These are phyloP conservation scores for Penicillium crustosum DNA, from an alignment of 2,329 filamentous ascomycete species.

Conservation along the genomic window DNA sequence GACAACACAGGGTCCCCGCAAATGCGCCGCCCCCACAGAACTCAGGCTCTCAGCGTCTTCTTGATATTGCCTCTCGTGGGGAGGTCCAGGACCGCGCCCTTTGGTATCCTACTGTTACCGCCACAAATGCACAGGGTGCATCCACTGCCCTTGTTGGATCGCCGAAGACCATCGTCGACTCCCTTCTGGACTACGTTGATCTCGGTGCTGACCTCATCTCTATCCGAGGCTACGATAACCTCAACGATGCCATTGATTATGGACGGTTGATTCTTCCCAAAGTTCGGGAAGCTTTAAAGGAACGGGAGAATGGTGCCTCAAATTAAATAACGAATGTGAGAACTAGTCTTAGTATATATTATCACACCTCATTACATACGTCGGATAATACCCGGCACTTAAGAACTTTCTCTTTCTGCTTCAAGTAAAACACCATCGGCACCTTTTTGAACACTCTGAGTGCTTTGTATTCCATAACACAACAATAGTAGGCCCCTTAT, in stretches of 20 bases:
- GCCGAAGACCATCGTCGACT: slow-evolving; percentile 53
- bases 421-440: too few species aligned
- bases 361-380: too few species aligned
- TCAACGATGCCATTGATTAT: slow-evolving; percentile 61
- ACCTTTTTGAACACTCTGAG: too few species aligned
- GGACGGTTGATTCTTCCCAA: slow-evolving; percentile 56
- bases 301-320: slow-evolving; percentile 1
- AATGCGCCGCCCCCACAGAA: slow-evolving; percentile 53
- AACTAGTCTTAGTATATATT: not conserved
- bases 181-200: slow-evolving; percentile 58
- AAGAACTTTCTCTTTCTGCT: not conserved
- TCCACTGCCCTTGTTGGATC: slow-evolving; percentile 61
- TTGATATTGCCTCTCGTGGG: slow-evolving; percentile 54
- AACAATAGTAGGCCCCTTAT: too few species aligned
- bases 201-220: slow-evolving; percentile 59
- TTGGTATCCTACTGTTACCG: slow-evolving; percentile 65
- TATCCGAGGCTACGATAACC: slow-evolving; percentile 62
- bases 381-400: not conserved
- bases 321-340: not conserved
- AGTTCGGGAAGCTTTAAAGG: slow-evolving; percentile 40
- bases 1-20: slow-evolving; percentile 32
- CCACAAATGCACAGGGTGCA: slow-evolving; percentile 60
- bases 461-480: too few species aligned
- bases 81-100: slow-evolving; percentile 62
- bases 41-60: slow-evolving; percentile 58